A percentile compares a stretch with the other conserved stretches of the same genome.
Conservation (phyloP, 164 flowering plant species). For the Magnolia changhungtana region DNA sequence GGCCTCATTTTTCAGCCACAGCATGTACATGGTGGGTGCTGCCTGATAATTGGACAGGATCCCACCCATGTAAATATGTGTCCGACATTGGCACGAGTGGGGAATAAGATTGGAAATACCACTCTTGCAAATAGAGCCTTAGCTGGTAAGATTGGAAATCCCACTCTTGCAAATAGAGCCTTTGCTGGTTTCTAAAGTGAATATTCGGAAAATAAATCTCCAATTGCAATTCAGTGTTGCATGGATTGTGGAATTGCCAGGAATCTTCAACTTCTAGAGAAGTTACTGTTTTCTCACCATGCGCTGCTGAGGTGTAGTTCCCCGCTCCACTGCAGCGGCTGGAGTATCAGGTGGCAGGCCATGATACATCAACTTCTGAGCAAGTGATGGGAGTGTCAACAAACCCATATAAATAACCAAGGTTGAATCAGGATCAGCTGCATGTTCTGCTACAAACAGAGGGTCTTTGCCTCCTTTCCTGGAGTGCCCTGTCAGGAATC, state of each 20-base stretch:
- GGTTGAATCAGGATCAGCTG: conserved; percentile 90
- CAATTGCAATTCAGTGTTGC: background rate
- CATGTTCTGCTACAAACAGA: conserved; percentile 81
- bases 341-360: conserved; percentile 82
- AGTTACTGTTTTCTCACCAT: conserved; percentile 34
- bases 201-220: no score
- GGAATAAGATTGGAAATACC: no score
- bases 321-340: conserved; percentile 87
- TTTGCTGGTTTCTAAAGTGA: no score
- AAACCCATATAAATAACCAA: conserved; percentile 95
- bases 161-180: no score
- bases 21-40: background rate
- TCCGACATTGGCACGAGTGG: no score
- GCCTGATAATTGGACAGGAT: no score
- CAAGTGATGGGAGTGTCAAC: conserved; percentile 79
- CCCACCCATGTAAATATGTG: no score
- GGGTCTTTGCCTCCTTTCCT: conserved; percentile 94
- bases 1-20: background rate
- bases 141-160: no score
- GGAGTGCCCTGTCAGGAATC: conserved; percentile 95
- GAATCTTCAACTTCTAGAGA: background rate
- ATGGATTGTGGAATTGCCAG: background rate
- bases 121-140: no score
- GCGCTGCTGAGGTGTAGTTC: conserved; percentile 93
- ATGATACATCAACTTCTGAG: conserved; percentile 60